These are phyloP conservation scores for Stagonosporopsis chrysanthemi DNA, from an alignment of 2,329 filamentous ascomycete genomes.

Conservation along the genomic window DNA sequence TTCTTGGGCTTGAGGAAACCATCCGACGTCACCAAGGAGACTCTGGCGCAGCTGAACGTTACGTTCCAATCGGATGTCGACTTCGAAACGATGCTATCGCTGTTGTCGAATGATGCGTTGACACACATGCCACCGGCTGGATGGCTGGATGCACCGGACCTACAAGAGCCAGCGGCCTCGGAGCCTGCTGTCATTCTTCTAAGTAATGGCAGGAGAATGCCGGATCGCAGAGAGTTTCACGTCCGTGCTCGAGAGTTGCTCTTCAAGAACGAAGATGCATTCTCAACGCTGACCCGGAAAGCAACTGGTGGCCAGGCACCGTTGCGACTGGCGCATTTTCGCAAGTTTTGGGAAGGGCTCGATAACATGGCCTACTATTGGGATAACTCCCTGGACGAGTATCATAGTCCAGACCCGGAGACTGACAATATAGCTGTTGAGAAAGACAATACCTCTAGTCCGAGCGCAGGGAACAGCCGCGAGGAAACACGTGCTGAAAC, in stretches of 20 bases:
- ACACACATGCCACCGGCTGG: conserved; percentile 51
- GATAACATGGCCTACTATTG: conserved; percentile 69
- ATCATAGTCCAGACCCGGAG: conserved; percentile 49
- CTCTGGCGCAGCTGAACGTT: conserved; percentile 54
- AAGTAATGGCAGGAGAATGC: conserved; percentile 59
- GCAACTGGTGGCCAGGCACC: conserved; percentile 55
- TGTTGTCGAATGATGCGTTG: conserved; percentile 41
- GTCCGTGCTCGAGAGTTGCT: conserved; percentile 59
- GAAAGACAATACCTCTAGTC: conserved; percentile 3
- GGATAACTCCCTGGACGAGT: conserved; percentile 66
- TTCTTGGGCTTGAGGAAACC: conserved; percentile 53
- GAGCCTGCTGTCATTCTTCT: conserved; percentile 43
- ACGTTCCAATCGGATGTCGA: conserved; percentile 47
- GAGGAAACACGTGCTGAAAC: conserved; percentile 22
- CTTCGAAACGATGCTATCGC: conserved; percentile 51
- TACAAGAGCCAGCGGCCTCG: conserved; percentile 36
- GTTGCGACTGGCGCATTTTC: conserved; percentile 62
- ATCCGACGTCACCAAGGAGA: conserved; percentile 50
- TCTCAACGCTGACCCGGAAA: conserved; percentile 62
- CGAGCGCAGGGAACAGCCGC: conserved; percentile 5
- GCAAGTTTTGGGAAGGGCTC: conserved; percentile 67
- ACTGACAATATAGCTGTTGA: conserved; percentile 11
- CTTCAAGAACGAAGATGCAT: conserved; percentile 64
- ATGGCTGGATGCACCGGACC: conserved; percentile 42
- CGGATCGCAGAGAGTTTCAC: conserved; percentile 59